A percentile compares a stretch with the other conserved stretches of the same genome.
Conservation (phyloP, 306 rosid species). For the Prunus salicina region DNA sequence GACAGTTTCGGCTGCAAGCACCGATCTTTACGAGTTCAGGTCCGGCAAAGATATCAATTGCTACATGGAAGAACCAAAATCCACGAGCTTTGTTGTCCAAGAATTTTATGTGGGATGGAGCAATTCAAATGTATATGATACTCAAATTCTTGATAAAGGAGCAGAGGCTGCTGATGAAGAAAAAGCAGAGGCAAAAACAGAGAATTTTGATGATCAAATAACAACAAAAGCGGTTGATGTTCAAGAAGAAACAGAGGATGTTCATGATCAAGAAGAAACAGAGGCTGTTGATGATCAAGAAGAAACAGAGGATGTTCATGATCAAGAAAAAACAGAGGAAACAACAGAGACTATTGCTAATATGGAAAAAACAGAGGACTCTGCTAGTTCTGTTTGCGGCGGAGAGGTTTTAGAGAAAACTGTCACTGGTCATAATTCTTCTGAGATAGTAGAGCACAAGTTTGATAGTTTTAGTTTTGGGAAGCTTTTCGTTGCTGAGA, state of each 20-base stretch:
- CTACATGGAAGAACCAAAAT: conserved; percentile 52
- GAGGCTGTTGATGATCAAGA: conserved; percentile 10
- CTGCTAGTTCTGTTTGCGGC: conserved; percentile 5
- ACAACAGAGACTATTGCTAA: background rate
- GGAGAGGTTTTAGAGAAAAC: background rate
- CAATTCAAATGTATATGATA: conserved; percentile 12
- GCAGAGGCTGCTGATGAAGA: background rate
- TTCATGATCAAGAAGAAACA: background rate
- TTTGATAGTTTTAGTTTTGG: background rate
- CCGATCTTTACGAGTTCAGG: conserved; percentile 37
- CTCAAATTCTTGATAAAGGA: too few relatives aligned
- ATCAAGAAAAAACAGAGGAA: background rate
- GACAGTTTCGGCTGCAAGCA: conserved; percentile 16
- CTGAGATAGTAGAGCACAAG: background rate
- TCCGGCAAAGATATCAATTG: conserved; percentile 31
- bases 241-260: background rate
- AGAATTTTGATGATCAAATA: background rate
- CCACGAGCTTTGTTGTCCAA: conserved; percentile 41
- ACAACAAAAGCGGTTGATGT: background rate
- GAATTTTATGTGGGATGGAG: conserved; percentile 42
- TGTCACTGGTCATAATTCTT: background rate
- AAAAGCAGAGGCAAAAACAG: conserved; percentile 6
- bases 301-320: background rate
- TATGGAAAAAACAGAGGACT: background rate
- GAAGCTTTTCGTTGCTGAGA: conserved; percentile 1